Percentiles rank a stretch among this genome's conserved stretches.
phyloP scores from a whole-genome alignment of 2,329 filamentous ascomycete species.

The Paracoccidioides lutzii region DNA sequence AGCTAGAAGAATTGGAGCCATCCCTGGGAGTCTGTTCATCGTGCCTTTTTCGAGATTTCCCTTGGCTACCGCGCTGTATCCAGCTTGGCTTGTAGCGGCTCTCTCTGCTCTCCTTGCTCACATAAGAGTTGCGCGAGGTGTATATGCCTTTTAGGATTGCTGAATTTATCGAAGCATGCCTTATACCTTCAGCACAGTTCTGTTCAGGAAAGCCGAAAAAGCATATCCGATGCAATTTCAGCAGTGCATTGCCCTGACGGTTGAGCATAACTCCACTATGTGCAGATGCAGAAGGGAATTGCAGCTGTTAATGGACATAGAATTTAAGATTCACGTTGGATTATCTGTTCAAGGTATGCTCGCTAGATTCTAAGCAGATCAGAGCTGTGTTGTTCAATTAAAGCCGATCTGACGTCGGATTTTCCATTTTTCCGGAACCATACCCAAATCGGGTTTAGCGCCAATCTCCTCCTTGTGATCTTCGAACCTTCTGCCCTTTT shows the following conservation, averaged over 20 bases:
- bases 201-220: not conserved
- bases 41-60: not conserved
- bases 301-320: not conserved
- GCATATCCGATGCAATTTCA: not conserved
- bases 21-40: not conserved
- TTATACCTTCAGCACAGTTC: constrained; percentile 12
- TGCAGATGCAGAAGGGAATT: not conserved
- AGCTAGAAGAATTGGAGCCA: not conserved
- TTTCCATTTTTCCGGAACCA: not conserved
- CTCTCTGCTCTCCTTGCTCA: not conserved
- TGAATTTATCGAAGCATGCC: constrained; percentile 48
- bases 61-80: not conserved
- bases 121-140: not conserved
- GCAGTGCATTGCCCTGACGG: not conserved
- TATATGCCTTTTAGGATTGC: constrained; percentile 41
- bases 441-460: constrained; percentile 1
- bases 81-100: not conserved
- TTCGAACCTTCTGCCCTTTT: not conserved
- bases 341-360: too few species aligned
- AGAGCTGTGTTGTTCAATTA: too few species aligned
- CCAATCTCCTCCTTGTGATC: not conserved
- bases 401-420: too few species aligned
- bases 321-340: too few species aligned
- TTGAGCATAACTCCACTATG: not conserved
- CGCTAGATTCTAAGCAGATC: too few species aligned